Evolutionary conservation across 805 yeast species (phyloP), one percentile per base, ranked within the genome.

Genomic region (Candida manassasensis): DNA sequence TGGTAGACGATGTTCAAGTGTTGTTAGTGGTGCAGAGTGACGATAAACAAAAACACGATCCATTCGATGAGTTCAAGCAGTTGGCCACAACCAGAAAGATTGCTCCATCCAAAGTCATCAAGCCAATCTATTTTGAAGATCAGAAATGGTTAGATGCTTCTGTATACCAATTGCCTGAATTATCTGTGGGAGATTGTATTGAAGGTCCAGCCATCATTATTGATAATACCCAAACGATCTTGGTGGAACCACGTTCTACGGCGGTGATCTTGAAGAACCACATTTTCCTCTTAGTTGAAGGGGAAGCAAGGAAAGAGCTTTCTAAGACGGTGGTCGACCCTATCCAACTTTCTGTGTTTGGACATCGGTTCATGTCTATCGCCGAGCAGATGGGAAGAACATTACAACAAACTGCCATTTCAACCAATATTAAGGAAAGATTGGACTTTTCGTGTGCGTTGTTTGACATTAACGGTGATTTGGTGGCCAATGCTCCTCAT

Each of bases 21-120:
- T 42, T 61, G 21, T 84, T 83, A 0, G 69, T 80, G 37, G 94
- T 85, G n/a, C 73, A 74, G 49, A 71, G 79, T 6, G 52, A 61
- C 12, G 64, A 62, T 6, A 60, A 71, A 24, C 40, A 51, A 8
- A 65, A 73, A 21, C 83, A 79, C 42, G 70, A 69, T 39, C 85
- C 84, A 39, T 51, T 78, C 21, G 56, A 55, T 17, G 60, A 58
- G n/a, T 54, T 67, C 14, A 43, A 27, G 12, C 12, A 26, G 6
- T 27, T 42, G 12, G 15, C 12, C 2, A 47, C 47, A 4, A 44
- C 53, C 3, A 44, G 41, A 1, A 45, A 53, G 11, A 16, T 31
- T 32, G n/a, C 37, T 6, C 15, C 14, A 8, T 24, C 40, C 4
- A 29, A 28, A n/a, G 32, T 27, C 7, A 36, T 32, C 12, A 34